These are phyloP conservation scores for Thielaviopsis cerberus DNA, from an alignment of 2,329 filamentous ascomycete genomes.

Conservation along the genomic window DNA sequence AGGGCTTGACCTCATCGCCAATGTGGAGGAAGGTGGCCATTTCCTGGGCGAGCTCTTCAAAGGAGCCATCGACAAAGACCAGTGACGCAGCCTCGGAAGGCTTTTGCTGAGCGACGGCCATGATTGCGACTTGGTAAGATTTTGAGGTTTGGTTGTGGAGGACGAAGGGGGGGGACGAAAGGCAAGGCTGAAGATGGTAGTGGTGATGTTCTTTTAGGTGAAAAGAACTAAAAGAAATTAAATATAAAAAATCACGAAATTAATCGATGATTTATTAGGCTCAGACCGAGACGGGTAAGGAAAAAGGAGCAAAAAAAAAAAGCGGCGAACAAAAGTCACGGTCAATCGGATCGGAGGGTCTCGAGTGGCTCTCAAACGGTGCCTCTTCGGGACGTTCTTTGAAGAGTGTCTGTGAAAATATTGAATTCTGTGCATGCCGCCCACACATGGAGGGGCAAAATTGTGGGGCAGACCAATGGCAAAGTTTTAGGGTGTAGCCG, in stretches of 20 bases:
- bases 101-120: constrained; percentile 20
- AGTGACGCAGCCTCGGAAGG: constrained; percentile 25
- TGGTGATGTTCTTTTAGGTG: neutral
- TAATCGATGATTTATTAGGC: neutral
- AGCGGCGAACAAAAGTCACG: neutral
- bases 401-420: constrained; percentile 8
- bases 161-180: constrained; percentile 8
- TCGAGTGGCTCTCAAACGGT: constrained; percentile 5
- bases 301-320: neutral
- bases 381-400: neutral
- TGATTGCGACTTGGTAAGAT: constrained; percentile 13
- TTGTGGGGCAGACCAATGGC: constrained; percentile 9
- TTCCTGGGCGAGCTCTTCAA: constrained; percentile 83
- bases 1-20: constrained; percentile 57
- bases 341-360: constrained; percentile 4
- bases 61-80: constrained; percentile 73
- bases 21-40: constrained; percentile 86
- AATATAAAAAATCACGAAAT: neutral
- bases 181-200: neutral
- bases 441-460: constrained; percentile 10
- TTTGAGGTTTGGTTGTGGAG: constrained; percentile 7
- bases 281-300: neutral
- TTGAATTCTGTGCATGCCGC: constrained; percentile 10
- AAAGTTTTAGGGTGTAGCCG: constrained; percentile 11
- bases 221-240: neutral